phyloP scores from a whole-genome alignment of 2,329 filamentous ascomycete species.

The Didymella exigua region DNA sequence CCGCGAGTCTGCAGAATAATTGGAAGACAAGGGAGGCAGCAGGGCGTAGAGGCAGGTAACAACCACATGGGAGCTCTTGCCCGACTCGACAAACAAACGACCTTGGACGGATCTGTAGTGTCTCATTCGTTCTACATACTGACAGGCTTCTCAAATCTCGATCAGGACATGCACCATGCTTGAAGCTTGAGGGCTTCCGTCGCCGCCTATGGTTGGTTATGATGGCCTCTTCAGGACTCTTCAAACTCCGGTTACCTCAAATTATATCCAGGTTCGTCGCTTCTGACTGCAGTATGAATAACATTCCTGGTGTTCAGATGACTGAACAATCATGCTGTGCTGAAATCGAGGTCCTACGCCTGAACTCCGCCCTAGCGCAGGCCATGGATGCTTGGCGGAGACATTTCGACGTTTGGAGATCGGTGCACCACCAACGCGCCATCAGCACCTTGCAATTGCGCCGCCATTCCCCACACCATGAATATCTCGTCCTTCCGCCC shows the following conservation, averaged over 20 bases:
- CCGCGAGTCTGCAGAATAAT: neutral
- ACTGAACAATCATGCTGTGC: no score
- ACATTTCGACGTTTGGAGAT: no score
- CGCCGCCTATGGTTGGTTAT: no score
- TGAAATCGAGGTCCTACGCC: neutral
- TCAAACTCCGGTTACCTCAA: neutral
- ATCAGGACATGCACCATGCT: no score
- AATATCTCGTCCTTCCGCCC: slow-evolving; percentile 36
- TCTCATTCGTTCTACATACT: neutral
- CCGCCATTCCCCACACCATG: slow-evolving; percentile 24
- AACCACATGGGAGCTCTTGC: neutral
- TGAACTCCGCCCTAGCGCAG: slow-evolving; percentile 11
- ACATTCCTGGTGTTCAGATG: no score
- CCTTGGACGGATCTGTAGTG: no score
- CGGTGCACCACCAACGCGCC: slow-evolving; percentile 13
- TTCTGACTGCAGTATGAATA: no score
- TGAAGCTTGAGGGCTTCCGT: no score
- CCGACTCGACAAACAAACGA: neutral
- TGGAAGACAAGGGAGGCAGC: neutral
- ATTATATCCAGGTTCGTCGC: no score
- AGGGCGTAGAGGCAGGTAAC: neutral
- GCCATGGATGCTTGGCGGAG: slow-evolving; percentile 4
- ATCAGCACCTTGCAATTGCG: slow-evolving; percentile 7
- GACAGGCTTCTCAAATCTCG: neutral
- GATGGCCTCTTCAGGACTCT: no score